These are phyloP conservation scores for Trichothecium sympodiale DNA, from an alignment of 2,329 filamentous ascomycete genomes.

Conservation along the genomic window DNA sequence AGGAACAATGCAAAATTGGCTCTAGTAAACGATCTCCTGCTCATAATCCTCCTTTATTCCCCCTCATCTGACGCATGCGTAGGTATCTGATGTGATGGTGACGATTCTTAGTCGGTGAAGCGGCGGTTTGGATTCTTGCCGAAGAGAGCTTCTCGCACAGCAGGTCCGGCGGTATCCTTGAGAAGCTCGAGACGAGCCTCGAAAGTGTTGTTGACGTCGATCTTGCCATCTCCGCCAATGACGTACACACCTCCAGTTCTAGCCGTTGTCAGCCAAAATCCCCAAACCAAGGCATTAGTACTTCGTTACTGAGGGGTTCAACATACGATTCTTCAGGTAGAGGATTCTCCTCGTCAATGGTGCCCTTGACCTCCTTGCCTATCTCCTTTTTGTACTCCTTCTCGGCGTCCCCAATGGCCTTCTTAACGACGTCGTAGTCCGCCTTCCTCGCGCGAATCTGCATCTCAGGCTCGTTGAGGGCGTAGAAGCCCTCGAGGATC, in stretches of 20 bases:
- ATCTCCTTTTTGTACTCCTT: conserved; percentile 75
- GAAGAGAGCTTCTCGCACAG: conserved; percentile 77
- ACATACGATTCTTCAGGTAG: conserved; percentile 77
- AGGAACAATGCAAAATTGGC: conserved; percentile 13
- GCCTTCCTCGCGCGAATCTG: conserved; percentile 65
- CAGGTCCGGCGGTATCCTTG: conserved; percentile 73
- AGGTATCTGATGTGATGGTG: neutral
- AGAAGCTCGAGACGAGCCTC: conserved; percentile 82
- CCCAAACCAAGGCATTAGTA: neutral
- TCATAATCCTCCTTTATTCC: conserved; percentile 8
- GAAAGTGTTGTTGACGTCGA: conserved; percentile 97
- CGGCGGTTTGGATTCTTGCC: conserved; percentile 92
- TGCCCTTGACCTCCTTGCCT: conserved; percentile 57
- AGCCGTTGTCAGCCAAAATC: conserved; percentile 12
- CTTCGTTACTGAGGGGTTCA: neutral
- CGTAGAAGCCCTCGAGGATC: conserved; percentile 82
- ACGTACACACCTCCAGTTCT: conserved; percentile 79
- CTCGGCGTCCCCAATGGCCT: conserved; percentile 64
- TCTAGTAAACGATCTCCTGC: conserved; percentile 4
- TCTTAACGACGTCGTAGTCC: conserved; percentile 65
- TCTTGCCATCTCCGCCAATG: conserved; percentile 77
- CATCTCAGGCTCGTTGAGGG: conserved; percentile 70
- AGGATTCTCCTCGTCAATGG: conserved; percentile 67
- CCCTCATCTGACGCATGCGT: conserved; percentile 9
- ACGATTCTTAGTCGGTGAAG: conserved; percentile 66